phyloP scores from a whole-genome alignment of 257 asterid genomes.

The Schizonepeta tenuifolia region DNA sequence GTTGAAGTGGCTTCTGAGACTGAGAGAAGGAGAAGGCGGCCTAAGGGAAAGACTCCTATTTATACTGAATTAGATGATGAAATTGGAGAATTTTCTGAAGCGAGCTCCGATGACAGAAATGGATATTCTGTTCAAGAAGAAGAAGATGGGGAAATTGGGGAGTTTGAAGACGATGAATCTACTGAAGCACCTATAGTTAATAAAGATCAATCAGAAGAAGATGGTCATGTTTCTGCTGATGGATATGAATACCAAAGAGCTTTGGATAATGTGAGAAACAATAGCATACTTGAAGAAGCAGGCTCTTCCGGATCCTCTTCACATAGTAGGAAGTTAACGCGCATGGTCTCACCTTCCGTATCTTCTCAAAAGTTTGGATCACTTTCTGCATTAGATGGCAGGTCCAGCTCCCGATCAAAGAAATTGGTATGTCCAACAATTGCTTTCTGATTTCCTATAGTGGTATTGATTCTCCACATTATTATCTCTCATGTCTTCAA shows the following conservation, averaged over 20 bases:
- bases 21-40: slow-evolving; percentile 86
- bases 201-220: slow-evolving; percentile 84
- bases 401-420: slow-evolving; percentile 83
- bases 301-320: slow-evolving; percentile 95
- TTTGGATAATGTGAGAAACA: slow-evolving; percentile 51
- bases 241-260: slow-evolving; percentile 63
- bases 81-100: slow-evolving; percentile 81
- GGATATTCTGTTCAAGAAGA: slow-evolving; percentile 70
- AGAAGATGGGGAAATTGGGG: slow-evolving; percentile 77
- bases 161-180: slow-evolving; percentile 85
- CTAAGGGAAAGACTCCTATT: slow-evolving; percentile 78
- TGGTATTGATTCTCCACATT: neutral
- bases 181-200: slow-evolving; percentile 51
- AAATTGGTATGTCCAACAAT: slow-evolving; percentile 55
- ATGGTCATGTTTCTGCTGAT: slow-evolving; percentile 58
- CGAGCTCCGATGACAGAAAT: slow-evolving; percentile 82
- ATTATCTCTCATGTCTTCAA: slow-evolving; percentile 25
- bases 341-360: slow-evolving; percentile 71
- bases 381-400: slow-evolving; percentile 90
- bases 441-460: slow-evolving; percentile 13
- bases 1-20: slow-evolving; percentile 65
- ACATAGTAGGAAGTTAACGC: slow-evolving; percentile 62
- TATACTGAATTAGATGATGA: slow-evolving; percentile 97
- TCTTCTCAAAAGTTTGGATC: slow-evolving; percentile 99
- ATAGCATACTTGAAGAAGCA: slow-evolving; percentile 56